Percentiles rank a stretch among this genome's conserved stretches.
These are phyloP conservation scores for Pythium brachiatum DNA, from an alignment of 352 stramenopile genomes.

Conservation along the genomic window DNA sequence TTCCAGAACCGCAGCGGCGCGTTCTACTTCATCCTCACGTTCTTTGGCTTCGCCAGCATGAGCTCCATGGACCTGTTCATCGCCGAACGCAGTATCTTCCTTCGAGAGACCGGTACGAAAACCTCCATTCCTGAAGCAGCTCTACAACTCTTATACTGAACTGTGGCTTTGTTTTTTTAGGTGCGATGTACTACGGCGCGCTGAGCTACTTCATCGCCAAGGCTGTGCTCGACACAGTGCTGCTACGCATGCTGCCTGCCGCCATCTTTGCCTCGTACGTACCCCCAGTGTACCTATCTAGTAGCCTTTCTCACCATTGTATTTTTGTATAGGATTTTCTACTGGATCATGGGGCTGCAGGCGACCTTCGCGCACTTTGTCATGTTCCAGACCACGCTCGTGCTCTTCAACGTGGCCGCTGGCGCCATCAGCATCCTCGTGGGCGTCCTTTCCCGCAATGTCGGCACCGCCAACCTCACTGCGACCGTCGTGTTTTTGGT, in stretches of 20 bases:
- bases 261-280: constrained; percentile 64
- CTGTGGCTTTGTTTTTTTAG: constrained; percentile 12
- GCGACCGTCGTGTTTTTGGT: constrained; percentile 75
- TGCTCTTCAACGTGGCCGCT: constrained; percentile 80
- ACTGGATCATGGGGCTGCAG: constrained; percentile 86
- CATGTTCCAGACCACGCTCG: constrained; percentile 65
- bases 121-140: neutral
- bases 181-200: constrained; percentile 74
- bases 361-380: constrained; percentile 50
- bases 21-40: constrained; percentile 86
- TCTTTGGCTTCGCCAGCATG: constrained; percentile 83
- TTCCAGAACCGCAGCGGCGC: constrained; percentile 84
- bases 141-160: neutral
- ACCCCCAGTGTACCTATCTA: neutral
- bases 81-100: constrained; percentile 65
- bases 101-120: constrained; percentile 56
- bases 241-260: constrained; percentile 70
- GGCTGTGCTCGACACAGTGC: constrained; percentile 62
- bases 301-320: neutral
- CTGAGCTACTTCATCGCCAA: constrained; percentile 84
- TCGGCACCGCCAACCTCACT: constrained; percentile 69
- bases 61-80: constrained; percentile 87
- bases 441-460: constrained; percentile 54
- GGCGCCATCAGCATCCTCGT: constrained; percentile 76
- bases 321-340: constrained; percentile 55